Evolutionary conservation across 805 yeast genomes (phyloP).

Genomic region (Peterozyma xylosa): DNA sequence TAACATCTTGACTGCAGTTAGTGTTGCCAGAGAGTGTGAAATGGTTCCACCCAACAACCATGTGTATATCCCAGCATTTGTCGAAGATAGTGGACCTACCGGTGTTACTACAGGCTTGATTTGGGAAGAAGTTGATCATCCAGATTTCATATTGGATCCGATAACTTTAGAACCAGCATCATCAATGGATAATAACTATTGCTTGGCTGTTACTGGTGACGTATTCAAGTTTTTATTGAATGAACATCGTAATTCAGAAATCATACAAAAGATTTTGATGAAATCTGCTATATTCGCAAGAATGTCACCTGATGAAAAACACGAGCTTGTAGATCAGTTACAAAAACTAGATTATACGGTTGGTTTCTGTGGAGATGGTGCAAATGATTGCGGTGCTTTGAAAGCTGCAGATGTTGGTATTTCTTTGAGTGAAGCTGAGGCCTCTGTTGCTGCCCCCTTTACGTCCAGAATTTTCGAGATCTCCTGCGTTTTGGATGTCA

Average conservation of each 20-base stretch:
- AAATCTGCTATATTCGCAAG: slow-evolving; percentile 81
- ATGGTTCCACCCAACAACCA: slow-evolving; percentile 37
- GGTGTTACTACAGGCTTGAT: slow-evolving; percentile 16
- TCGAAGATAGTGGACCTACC: slow-evolving; percentile 4
- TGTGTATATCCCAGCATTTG: slow-evolving; percentile 60
- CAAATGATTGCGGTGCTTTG: slow-evolving; percentile 97
- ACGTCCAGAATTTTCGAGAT: slow-evolving; percentile 88
- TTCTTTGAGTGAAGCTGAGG: slow-evolving; percentile 95
- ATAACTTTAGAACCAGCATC: slow-evolving; percentile 46
- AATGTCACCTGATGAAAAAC: slow-evolving; percentile 99
- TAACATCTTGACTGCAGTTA: slow-evolving; percentile 86
- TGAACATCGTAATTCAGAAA: slow-evolving; percentile 30
- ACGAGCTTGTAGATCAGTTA: slow-evolving; percentile 83
- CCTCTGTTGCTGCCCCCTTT: slow-evolving; percentile 97
- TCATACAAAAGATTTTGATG: slow-evolving; percentile 53
- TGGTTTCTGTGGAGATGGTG: slow-evolving; percentile 99
- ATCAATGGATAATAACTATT: slow-evolving; percentile 31
- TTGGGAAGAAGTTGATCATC: slow-evolving; percentile 67
- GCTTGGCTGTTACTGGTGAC: slow-evolving; percentile 89
- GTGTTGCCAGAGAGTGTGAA: slow-evolving; percentile 84
- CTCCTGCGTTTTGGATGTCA: slow-evolving; percentile 85
- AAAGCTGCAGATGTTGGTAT: slow-evolving; percentile 98
- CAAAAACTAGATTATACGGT: slow-evolving; percentile 85
- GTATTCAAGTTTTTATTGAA: slow-evolving; percentile 73
- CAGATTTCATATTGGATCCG: slow-evolving; percentile 51